Conservation (phyloP, 495 filamentous ascomycete genomes). For the Opeltia flavorubescens region DNA sequence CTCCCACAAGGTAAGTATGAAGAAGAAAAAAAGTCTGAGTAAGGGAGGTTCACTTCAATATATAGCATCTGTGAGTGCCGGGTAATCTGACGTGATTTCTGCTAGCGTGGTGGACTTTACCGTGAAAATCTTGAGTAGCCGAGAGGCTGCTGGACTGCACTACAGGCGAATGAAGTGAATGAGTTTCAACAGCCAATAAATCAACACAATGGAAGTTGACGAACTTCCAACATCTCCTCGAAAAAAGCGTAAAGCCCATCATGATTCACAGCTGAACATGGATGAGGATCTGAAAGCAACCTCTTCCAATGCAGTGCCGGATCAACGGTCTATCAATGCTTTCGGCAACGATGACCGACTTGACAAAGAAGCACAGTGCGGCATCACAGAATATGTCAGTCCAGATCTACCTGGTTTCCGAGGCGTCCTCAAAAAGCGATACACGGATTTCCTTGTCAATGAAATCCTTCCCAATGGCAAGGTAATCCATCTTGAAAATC, state of each 20-base stretch:
- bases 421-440: constrained; percentile 51
- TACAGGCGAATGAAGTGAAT: too few relatives aligned
- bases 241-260: constrained; percentile 7
- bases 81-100: neutral
- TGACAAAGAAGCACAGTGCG: constrained; percentile 35
- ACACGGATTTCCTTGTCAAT: constrained; percentile 91
- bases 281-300: neutral
- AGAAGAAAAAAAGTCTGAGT: neutral
- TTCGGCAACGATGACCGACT: neutral
- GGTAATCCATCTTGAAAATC: constrained; percentile 57
- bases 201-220: neutral
- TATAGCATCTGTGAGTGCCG: neutral
- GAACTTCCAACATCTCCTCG: constrained; percentile 1
- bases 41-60: neutral
- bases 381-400: constrained; percentile 42
- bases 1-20: constrained; percentile 3
- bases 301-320: neutral
- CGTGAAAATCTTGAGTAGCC: too few relatives aligned
- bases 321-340: neutral
- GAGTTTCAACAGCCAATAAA: neutral
- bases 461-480: constrained; percentile 70
- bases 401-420: constrained; percentile 33
- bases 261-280: neutral
- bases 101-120: constrained; percentile 1
- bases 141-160: too few relatives aligned